Evolutionary conservation across 768 basidiomycete genomes (phyloP).

Genomic region (Suillus brevipes): DNA sequence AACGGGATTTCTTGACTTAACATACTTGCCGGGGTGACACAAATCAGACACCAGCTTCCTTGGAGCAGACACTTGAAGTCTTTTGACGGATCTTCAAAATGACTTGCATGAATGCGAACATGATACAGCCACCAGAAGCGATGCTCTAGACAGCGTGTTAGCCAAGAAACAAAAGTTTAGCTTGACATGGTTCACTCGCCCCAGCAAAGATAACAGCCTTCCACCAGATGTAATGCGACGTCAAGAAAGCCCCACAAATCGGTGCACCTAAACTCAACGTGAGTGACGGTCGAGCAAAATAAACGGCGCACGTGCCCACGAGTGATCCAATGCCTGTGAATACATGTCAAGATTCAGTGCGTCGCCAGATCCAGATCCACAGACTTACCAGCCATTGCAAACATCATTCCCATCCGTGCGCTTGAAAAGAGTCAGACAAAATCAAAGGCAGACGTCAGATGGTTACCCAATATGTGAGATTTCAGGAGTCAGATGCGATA

Average conservation of each 20-base stretch:
- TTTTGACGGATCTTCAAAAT: not conserved
- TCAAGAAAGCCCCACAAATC: slow-evolving; percentile 56
- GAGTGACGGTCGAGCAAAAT: slow-evolving; percentile 16
- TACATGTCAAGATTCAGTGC: not conserved
- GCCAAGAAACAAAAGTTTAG: not conserved
- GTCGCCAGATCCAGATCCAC: slow-evolving; percentile 5
- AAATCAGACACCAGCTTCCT: not conserved
- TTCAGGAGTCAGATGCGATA: slow-evolving; percentile 44
- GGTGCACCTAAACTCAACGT: slow-evolving; percentile 45
- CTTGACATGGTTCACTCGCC: slow-evolving; percentile 16
- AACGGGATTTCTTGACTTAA: not conserved
- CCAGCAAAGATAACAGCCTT: slow-evolving; percentile 54
- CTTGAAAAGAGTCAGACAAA: slow-evolving; percentile 16
- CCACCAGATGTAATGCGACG: slow-evolving; percentile 55
- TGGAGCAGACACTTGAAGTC: not conserved
- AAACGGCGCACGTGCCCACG: slow-evolving; percentile 15
- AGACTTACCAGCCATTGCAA: slow-evolving; percentile 41
- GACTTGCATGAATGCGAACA: not conserved
- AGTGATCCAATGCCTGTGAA: slow-evolving; percentile 27
- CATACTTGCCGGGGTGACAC: not conserved
- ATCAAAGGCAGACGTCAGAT: not conserved
- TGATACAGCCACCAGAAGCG: not conserved
- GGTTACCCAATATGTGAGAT: slow-evolving; percentile 52
- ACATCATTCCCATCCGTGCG: slow-evolving; percentile 47
- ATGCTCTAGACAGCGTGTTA: not conserved